phyloP scores from a whole-genome alignment of 2,329 filamentous ascomycete species.

The Colletotrichum cuscutae region DNA sequence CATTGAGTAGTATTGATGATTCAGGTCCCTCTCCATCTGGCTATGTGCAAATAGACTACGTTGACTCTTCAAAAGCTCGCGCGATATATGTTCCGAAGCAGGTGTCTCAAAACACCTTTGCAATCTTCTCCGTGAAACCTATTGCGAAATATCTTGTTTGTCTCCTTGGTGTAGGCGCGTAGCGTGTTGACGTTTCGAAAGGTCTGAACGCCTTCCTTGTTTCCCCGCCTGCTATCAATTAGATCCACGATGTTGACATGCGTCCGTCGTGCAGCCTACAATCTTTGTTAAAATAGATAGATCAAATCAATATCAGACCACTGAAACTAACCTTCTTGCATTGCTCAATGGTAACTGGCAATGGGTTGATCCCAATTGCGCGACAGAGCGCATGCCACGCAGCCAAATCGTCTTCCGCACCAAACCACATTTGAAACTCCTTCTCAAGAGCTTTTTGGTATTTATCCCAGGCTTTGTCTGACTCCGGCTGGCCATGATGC shows the following conservation, averaged over 20 bases:
- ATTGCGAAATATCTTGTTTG: neutral
- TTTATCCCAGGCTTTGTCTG: neutral
- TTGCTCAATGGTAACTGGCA: neutral
- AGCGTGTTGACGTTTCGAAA: neutral
- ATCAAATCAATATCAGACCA: neutral
- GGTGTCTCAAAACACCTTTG: neutral
- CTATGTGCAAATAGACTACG: neutral
- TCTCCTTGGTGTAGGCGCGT: neutral
- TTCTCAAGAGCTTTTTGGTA: neutral
- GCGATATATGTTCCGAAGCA: neutral
- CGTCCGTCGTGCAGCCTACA: neutral
- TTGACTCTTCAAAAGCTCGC: neutral
- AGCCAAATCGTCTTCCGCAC: neutral
- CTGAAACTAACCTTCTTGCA: neutral
- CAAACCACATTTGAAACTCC: neutral
- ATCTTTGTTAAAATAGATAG: neutral
- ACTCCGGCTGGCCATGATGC: neutral
- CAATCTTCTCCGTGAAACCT: neutral
- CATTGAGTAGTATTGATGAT: slow-evolving; percentile 64
- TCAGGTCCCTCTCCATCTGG: neutral
- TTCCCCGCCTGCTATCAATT: neutral
- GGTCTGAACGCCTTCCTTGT: neutral
- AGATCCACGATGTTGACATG: neutral
- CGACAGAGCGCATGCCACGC: neutral
- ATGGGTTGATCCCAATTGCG: neutral